Base-by-base conservation (phyloP, 371 early-diverging fungal genomes). In the Rhizopus delemar region DNA sequence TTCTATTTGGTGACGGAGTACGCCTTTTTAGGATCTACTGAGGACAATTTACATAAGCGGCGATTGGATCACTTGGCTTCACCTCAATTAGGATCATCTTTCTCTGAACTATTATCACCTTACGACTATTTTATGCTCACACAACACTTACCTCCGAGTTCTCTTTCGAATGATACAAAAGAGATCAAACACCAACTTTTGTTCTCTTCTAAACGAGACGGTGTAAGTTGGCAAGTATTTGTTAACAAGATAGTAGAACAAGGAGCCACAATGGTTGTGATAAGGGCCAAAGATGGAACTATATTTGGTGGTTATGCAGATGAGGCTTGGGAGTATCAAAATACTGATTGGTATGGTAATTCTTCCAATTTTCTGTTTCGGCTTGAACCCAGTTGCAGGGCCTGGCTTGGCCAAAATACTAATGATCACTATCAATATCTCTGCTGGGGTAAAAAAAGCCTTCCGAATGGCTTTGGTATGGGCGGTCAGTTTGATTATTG, bases 401-500 rank as follows among this genome's bases (percentile, higher is more conserved):
- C 29, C 8, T 65, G 60, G 60, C 13, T n/a, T 5, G 34, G 15
- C 5, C 70, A 53, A 0, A 66, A 82, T 0, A 74, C 78, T 4
- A 96, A 96, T 70, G 53, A 67, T 36, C 85, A 94, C 69, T 93
- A 83, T 63, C 90, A 91, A 58, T 94, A 94, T 68, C 73, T 93
- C 41, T 91, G 92, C 59, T 87, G 82, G 65, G 90, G 90, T 4
- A 90, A 87, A 31, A 80, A 88, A 69, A 92, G 91, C n/a, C 71
- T 93, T 32, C 89, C 93, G 0, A 96, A 94, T 71, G 94, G 94
- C 70, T 69, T 91, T 33, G 93, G 88, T 0, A 82, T 92, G 70
- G 94, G 92, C 15, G 93, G 93, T 2, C 94, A 95, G 63, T 69
- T 93, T 39, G 87, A 86, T 3, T 93, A 93, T 65, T 90, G 87